Base-by-base conservation (phyloP, 805 yeast genomes). In the Scheffersomyces stipitis region DNA sequence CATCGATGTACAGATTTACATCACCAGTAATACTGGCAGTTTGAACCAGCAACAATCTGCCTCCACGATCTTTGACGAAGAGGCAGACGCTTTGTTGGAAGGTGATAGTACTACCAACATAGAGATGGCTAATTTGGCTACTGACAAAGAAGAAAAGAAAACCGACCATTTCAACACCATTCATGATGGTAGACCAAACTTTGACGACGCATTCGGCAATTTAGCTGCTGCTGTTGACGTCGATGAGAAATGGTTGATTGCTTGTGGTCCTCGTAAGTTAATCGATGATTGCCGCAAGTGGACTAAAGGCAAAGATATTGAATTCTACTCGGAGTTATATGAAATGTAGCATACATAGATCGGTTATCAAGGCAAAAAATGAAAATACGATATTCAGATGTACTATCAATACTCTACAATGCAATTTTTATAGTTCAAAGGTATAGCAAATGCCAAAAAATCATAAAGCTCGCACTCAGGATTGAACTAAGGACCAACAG, bases 401-500 rank as follows among this genome's bases (percentile, higher is more conserved):
- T n/a, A n/a, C n/a, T n/a, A n/a, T n/a, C n/a, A n/a, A n/a, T n/a
- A n/a, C n/a, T n/a, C n/a, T n/a, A n/a, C n/a, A n/a, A n/a, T n/a
- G n/a, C n/a, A n/a, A n/a, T n/a, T n/a, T n/a, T n/a, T n/a, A n/a
- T n/a, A n/a, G n/a, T n/a, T n/a, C n/a, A n/a, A n/a, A n/a, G n/a
- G n/a, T 26, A 26, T 10, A 26, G 10, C 24, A 20, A 20, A 20
- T 20, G 24, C 24, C 7, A 20, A 20, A 20, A 20, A 20, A 20
- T 7, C 10, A 20, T 20, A 35, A 44, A 83, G 93, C 88, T 81
- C 78, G 83, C 81, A 76, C 87, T 83, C 95, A 83, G 96, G 81
- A 63, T 86, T 81, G 96, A 86, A 86, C 95, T 83, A 80, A 83
- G 89, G 93, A 86, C 96, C 95, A 84, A 81, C 86, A 84, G 95